These are phyloP conservation scores for Taphrina pruni DNA, from an alignment of 1,139 yeast genomes.

Conservation along the genomic window DNA sequence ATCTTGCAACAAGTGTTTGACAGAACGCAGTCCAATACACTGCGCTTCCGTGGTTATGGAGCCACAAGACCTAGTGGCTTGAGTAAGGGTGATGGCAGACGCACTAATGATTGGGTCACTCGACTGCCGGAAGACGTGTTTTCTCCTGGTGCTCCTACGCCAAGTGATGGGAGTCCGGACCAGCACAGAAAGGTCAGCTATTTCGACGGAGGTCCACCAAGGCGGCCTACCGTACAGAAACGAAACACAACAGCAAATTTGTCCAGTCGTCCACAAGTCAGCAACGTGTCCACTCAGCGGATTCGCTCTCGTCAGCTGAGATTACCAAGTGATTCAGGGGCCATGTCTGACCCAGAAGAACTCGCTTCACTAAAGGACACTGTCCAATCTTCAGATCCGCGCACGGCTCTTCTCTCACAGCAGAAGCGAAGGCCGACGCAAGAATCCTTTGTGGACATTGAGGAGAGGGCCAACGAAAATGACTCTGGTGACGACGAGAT, in stretches of 20 bases:
- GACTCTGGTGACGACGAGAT: slow-evolving; percentile 38
- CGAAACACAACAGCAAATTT: slow-evolving; percentile 11
- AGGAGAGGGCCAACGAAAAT: slow-evolving; percentile 19
- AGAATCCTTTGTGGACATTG: slow-evolving; percentile 20
- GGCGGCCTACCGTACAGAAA: slow-evolving; percentile 4
- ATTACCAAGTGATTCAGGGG: slow-evolving; percentile 11
- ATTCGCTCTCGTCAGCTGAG: not conserved
- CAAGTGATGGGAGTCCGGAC: slow-evolving; percentile 39
- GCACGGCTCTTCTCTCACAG: not conserved
- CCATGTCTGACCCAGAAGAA: slow-evolving; percentile 36
- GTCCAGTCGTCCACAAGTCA: slow-evolving; percentile 1
- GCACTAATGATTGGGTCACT: slow-evolving; percentile 39
- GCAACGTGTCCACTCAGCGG: not conserved
- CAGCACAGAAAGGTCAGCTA: slow-evolving; percentile 25
- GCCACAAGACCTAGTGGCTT: not conserved
- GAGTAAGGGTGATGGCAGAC: slow-evolving; percentile 13
- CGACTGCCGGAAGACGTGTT: slow-evolving; percentile 30
- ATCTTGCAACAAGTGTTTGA: slow-evolving; percentile 33
- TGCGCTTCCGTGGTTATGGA: slow-evolving; percentile 22
- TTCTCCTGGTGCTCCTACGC: slow-evolving; percentile 30
- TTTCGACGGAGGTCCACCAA: slow-evolving; percentile 29
- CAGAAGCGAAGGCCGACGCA: slow-evolving; percentile 13
- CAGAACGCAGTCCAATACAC: slow-evolving; percentile 1
- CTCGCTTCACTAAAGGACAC: not conserved
- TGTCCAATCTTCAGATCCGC: not conserved